A percentile compares a stretch with the other conserved stretches of the same genome.
phyloP scores from a whole-genome alignment of 805 yeast genomes.

The Starmerella potacharoeniae region DNA sequence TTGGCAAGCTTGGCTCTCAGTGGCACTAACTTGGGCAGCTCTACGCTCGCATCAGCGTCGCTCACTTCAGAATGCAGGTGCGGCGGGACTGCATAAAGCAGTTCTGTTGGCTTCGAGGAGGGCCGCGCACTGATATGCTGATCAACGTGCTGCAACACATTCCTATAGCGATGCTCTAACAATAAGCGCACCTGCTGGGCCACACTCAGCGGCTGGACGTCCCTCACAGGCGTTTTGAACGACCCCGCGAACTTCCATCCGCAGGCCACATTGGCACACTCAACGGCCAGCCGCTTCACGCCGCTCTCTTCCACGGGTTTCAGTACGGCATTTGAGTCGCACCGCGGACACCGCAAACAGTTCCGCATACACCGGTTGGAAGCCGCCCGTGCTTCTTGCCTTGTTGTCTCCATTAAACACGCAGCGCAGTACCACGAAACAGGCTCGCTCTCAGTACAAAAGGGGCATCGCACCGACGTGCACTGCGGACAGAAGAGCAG shows the following conservation, averaged over 20 bases:
- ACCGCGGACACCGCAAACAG: conserved; percentile 30
- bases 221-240: background rate
- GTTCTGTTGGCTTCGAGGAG: background rate
- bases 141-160: background rate
- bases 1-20: conserved; percentile 25
- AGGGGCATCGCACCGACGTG: conserved; percentile 28
- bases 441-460: conserved; percentile 29
- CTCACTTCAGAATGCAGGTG: background rate
- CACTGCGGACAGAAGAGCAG: conserved; percentile 32
- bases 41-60: background rate
- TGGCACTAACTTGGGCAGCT: conserved; percentile 23
- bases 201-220: background rate
- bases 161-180: background rate
- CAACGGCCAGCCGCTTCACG: background rate
- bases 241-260: conserved; percentile 10
- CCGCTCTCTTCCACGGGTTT: conserved; percentile 11
- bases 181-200: conserved; percentile 1
- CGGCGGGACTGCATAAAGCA: background rate
- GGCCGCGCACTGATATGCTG: background rate
- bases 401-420: conserved; percentile 28
- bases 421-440: conserved; percentile 29
- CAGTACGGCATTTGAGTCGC: conserved; percentile 20
- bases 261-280: conserved; percentile 3
- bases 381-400: conserved; percentile 21
- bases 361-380: conserved; percentile 27